Percentiles rank a stretch among this genome's conserved stretches.
Conservation (phyloP, 805 yeast genomes). For the Wickerhamiella qilinensis region DNA sequence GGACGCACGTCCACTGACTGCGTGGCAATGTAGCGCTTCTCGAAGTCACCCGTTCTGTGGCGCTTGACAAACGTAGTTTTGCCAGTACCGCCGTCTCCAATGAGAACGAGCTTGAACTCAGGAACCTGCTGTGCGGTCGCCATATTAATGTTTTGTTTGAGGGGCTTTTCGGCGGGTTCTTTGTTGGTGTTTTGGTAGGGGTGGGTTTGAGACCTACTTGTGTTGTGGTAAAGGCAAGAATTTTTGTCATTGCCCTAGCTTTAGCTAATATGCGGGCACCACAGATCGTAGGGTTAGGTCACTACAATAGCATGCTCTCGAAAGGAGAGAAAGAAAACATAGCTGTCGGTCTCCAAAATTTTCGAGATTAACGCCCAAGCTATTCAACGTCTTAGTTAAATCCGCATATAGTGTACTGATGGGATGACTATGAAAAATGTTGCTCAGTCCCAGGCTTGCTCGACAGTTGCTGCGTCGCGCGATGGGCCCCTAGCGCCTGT, state of each 20-base stretch:
- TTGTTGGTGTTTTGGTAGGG: neutral
- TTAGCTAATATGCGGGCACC: neutral
- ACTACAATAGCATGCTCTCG: too few relatives aligned
- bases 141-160: constrained; percentile 13
- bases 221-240: neutral
- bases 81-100: constrained; percentile 99
- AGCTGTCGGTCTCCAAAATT: too few relatives aligned
- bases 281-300: too few relatives aligned
- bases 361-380: too few relatives aligned
- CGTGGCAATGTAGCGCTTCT: constrained; percentile 96
- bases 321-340: too few relatives aligned
- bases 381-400: too few relatives aligned
- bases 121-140: constrained; percentile 44
- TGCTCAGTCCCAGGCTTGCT: too few relatives aligned
- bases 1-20: constrained; percentile 99
- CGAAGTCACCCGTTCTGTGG: constrained; percentile 97
- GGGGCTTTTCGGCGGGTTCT: neutral
- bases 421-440: too few relatives aligned
- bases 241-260: neutral
- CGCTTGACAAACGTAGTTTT: constrained; percentile 99
- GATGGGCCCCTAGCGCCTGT: too few relatives aligned
- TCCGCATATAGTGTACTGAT: too few relatives aligned
- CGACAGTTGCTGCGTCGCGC: too few relatives aligned
- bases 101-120: constrained; percentile 93
- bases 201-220: too few relatives aligned